Percentiles rank a stretch among this genome's conserved stretches.
phyloP scores from a whole-genome alignment of 1,139 yeast species.

The Taiozyma onychis region DNA sequence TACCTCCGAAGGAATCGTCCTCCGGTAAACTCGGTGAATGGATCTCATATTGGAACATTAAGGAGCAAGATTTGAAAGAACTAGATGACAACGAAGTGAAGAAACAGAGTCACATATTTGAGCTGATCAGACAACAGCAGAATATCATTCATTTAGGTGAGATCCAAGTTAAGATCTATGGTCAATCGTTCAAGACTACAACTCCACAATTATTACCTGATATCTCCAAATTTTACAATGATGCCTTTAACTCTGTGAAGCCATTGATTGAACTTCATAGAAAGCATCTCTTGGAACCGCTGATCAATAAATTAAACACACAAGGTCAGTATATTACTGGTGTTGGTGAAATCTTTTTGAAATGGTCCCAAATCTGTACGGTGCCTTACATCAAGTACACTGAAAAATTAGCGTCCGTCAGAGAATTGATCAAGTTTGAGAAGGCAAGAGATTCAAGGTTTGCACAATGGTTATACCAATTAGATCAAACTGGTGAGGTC shows the following conservation, averaged over 20 bases:
- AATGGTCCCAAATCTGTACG: constrained; percentile 61
- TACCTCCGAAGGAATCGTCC: constrained; percentile 8
- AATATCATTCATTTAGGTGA: constrained; percentile 66
- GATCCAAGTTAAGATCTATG: constrained; percentile 56
- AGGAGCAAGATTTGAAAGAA: constrained; percentile 49
- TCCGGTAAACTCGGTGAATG: constrained; percentile 43
- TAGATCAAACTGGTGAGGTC: constrained; percentile 39
- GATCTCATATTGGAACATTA: constrained; percentile 71
- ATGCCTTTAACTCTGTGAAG: constrained; percentile 55
- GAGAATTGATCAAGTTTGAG: constrained; percentile 48
- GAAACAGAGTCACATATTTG: constrained; percentile 74
- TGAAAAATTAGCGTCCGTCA: constrained; percentile 43
- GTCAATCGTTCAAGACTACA: constrained; percentile 36
- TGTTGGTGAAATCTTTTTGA: constrained; percentile 57
- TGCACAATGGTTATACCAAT: constrained; percentile 40
- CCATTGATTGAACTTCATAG: constrained; percentile 60
- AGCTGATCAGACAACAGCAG: constrained; percentile 68
- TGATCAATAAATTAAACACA: constrained; percentile 39
- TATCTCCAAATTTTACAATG: constrained; percentile 50
- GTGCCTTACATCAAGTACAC: constrained; percentile 57
- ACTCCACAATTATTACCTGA: constrained; percentile 38
- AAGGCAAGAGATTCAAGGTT: constrained; percentile 45
- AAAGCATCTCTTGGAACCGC: constrained; percentile 50
- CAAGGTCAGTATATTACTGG: constrained; percentile 67
- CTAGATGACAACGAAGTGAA: constrained; percentile 52